A percentile compares a stretch with the other conserved stretches of the same genome.
phyloP scores from a whole-genome alignment of 2,329 filamentous ascomycete genomes.

The Ilyonectria sp. region DNA sequence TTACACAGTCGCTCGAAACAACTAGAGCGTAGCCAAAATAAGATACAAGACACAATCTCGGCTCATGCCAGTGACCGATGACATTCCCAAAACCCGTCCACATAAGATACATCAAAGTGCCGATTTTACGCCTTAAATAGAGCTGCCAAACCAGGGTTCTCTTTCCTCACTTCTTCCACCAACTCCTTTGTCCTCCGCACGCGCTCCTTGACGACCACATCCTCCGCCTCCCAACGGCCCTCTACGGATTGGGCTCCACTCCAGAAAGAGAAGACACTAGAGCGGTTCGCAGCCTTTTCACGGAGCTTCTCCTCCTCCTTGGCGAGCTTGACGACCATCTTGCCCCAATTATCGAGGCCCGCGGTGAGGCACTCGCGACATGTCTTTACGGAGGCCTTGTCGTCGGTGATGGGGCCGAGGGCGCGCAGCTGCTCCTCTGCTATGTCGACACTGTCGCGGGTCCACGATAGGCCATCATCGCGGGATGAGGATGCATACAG shows the following conservation, averaged over 20 bases:
- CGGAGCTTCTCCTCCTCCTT: conserved; percentile 62
- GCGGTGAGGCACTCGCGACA: conserved; percentile 85
- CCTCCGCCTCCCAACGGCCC: conserved; percentile 69
- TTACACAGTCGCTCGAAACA: conserved; percentile 32
- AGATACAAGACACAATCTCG: conserved; percentile 39
- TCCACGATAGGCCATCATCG: conserved; percentile 88
- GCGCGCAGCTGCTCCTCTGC: conserved; percentile 78
- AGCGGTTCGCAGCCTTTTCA: conserved; percentile 51
- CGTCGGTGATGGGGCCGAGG: conserved; percentile 49
- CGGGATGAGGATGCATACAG: conserved; percentile 76
- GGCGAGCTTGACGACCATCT: conserved; percentile 81
- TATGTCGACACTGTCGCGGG: conserved; percentile 86
- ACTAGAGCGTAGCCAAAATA: conserved; percentile 27
- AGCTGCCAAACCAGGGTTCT: conserved; percentile 51
- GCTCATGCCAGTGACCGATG: conserved; percentile 17
- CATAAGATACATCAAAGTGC: conserved; percentile 7
- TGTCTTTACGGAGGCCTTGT: conserved; percentile 60
- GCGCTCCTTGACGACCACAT: conserved; percentile 68
- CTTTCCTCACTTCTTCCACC: conserved; percentile 63
- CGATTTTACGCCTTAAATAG: conserved; percentile 58
- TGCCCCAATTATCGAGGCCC: conserved; percentile 85
- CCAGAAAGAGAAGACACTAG: conserved; percentile 56
- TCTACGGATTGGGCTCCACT: conserved; percentile 53
- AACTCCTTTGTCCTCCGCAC: conserved; percentile 66
- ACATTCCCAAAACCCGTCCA: conserved; percentile 20